Evolutionary conservation across 2,329 filamentous ascomycete species (phyloP), one percentile per base, ranked within the genome.

Genomic region (Pestalotiopsis sp.): DNA sequence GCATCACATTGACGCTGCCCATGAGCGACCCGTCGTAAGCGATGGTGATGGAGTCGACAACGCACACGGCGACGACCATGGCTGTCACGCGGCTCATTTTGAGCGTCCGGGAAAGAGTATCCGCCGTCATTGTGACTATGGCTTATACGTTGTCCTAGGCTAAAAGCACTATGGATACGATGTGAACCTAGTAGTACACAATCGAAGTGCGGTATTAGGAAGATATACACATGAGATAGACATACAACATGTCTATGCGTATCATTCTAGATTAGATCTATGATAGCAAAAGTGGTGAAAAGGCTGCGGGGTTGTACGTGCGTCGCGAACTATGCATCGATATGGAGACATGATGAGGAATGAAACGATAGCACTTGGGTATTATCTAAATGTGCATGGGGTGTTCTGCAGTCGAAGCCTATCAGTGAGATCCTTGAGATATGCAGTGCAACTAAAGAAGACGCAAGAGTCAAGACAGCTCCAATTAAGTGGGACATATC

Each of bases 1-100:
- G 74, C 75, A 81, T 74, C n/a, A 79, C 75, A 62, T 80, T 80
- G 59, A 81, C 69, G 39, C 71, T 73, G 56, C 68, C 68, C 68
- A 69, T 69, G 38, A 69, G 23, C 6, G 27, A 41, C 5, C 64
- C 65, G 20, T 67, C 68, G 52, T 69, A 69, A n/a, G 61, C 61
- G 31, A 63, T 63, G 12, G 63, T 65, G 4, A 65, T 39, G 7
- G 63, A 65, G 41, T 65, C 63, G 9, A 65, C 63, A 1, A 65
- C 38, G 13, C 63, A 65, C 23, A 56, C 63, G 14, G 63, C 41
- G 17, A 65, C 31, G 39, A 65, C 63, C 38, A 65, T 36, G 23
- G 63, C 63, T 39, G 63, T 65, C 41, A 39, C 7, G n/a, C n/a
- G 45, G 45, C 63, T 41, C 63, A 65, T 57, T 65, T 64, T 64